Evolutionary conservation across 352 stramenopile genomes (phyloP).

Genomic region (Pythium rhizo-oryzae): DNA sequence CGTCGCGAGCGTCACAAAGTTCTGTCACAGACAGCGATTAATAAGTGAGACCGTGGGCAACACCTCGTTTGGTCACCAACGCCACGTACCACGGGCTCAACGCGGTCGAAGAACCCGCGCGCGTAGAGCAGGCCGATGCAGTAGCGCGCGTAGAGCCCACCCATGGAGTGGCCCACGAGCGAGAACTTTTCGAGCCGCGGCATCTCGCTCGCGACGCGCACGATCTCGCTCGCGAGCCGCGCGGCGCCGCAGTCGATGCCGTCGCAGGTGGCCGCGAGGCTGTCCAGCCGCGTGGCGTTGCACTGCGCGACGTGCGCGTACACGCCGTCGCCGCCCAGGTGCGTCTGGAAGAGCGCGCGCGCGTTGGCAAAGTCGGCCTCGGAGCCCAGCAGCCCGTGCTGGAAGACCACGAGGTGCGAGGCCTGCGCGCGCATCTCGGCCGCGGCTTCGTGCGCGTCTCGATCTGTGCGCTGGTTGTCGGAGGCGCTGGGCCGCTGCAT

Average conservation of each 20-base stretch:
- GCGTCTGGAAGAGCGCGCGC: slow-evolving; percentile 44
- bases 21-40: slow-evolving; percentile 42
- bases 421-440: slow-evolving; percentile 12
- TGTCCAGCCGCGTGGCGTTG: slow-evolving; percentile 52
- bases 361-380: slow-evolving; percentile 64
- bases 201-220: slow-evolving; percentile 55
- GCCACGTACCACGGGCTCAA: slow-evolving; percentile 66
- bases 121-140: slow-evolving; percentile 64
- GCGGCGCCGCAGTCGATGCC: slow-evolving; percentile 67
- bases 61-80: no score
- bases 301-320: slow-evolving; percentile 45
- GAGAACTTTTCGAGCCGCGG: slow-evolving; percentile 68
- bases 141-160: slow-evolving; percentile 82
- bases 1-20: no score
- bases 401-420: no score
- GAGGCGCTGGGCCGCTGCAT: no score
- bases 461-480: no score
- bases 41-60: no score
- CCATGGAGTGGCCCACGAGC: slow-evolving; percentile 76
- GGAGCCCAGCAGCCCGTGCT: slow-evolving; percentile 71
- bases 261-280: slow-evolving; percentile 77
- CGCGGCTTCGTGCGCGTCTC: no score
- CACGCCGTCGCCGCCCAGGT: slow-evolving; percentile 48
- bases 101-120: slow-evolving; percentile 68
- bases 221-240: slow-evolving; percentile 70